phyloP scores from a whole-genome alignment of 345 rosid genomes.

The Mercurialis annua region DNA sequence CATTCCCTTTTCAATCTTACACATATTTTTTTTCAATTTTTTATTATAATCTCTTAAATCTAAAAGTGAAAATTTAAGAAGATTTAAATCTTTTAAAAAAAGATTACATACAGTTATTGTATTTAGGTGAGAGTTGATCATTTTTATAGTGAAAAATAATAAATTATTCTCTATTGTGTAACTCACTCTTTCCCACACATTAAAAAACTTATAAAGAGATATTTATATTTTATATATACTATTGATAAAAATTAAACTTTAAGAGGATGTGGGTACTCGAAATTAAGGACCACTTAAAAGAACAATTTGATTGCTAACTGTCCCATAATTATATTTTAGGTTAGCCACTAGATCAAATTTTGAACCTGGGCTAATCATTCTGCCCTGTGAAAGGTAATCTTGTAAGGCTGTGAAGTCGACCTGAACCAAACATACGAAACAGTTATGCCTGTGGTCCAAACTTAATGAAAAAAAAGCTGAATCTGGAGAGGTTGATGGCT shows the following conservation, averaged over 20 bases:
- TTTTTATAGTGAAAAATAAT: no score
- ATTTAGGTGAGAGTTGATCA: no score
- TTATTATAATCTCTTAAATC: no score
- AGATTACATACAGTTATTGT: no score
- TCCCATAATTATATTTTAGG: not conserved
- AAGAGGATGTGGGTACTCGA: no score
- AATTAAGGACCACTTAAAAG: not conserved
- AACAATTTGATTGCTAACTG: not conserved
- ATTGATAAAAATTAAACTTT: not conserved
- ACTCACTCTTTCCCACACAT: no score
- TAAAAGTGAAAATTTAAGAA: no score
- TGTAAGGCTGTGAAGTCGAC: not conserved
- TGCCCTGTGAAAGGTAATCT: not conserved
- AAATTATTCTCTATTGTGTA: no score
- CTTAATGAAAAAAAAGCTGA: not conserved
- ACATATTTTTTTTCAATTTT: no score
- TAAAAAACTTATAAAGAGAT: no score
- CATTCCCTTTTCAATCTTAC: not conserved
- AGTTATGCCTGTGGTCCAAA: conserved; percentile 1
- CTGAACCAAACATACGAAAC: not conserved
- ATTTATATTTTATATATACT: not conserved
- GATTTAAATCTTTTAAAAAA: no score
- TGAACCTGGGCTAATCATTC: not conserved
- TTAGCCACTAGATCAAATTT: not conserved
- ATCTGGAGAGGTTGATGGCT: not conserved